Base-by-base conservation (phyloP, 192 early-diverging fungal species). In the Lunasporangiospora selenospora region DNA sequence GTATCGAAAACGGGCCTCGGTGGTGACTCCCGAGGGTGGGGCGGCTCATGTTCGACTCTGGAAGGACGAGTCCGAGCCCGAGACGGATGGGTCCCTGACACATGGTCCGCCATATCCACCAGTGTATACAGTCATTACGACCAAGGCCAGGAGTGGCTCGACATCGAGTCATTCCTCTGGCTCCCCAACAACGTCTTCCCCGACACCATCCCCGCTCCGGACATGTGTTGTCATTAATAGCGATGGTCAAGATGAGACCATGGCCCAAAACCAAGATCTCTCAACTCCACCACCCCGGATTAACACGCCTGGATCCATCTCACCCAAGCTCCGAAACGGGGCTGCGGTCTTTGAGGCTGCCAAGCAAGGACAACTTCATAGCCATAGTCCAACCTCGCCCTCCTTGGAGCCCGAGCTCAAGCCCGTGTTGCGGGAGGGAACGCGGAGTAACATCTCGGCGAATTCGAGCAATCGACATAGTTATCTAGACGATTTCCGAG, bases 341-440 rank as follows among this genome's bases (percentile, higher is more conserved):
- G 61, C 78, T 10, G 75, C 76, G 34, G 67, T 83, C 0, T 83
- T 78, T 52, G 69, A 67, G 36, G 78, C 5, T 60, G 63, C 19
- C 48, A 54, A 51, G 6, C 5, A 3, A 38, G 16, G 4, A 37
- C 29, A 16, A 12, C 3, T 2, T 4, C 29, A 18, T 49, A 39
- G n/a, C 27, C 51, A 7, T n/a, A 36, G 36, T 36, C n/a, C n/a
- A n/a, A n/a, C n/a, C n/a, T n/a, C n/a, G n/a, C n/a, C n/a, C 51
- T 6, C 34, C 51, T 23, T 34, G 21, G 8, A 15, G 19, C 31
- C 33, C 31, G 27, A 16, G 31, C 30, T 7, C 18, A 13, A 31
- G 32, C 33, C 18, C 34, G 32, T 32, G 29, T 1, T 36, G 37
- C 13, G 4, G 36, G 11, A 13, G 31, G 21, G 5, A 23, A 53